Conservation (phyloP, 805 yeast genomes). For the Schwanniomyces occidentalis region DNA sequence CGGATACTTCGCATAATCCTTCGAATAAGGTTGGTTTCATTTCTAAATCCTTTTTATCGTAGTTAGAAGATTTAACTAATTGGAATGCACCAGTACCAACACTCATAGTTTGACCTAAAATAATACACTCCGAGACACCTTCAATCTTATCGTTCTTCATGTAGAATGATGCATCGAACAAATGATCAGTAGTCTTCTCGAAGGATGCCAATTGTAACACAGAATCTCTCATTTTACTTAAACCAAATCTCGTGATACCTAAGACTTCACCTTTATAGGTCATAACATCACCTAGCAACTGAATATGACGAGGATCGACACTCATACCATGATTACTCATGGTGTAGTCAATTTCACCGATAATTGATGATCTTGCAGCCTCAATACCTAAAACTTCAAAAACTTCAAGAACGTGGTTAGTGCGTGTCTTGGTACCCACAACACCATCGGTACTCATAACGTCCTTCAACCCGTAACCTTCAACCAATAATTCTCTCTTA, state of each 20-base stretch:
- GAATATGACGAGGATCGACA: slow-evolving; percentile 99
- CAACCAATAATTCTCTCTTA: slow-evolving; percentile 88
- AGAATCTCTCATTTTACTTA: slow-evolving; percentile 97
- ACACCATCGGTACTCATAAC: slow-evolving; percentile 99
- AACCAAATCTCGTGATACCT: slow-evolving; percentile 97
- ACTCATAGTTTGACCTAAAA: slow-evolving; percentile 95
- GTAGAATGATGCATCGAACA: slow-evolving; percentile 96
- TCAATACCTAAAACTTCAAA: slow-evolving; percentile 91
- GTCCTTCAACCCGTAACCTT: slow-evolving; percentile 94
- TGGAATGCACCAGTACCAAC: slow-evolving; percentile 98
- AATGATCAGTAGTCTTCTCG: slow-evolving; percentile 97
- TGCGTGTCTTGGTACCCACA: slow-evolving; percentile 78
- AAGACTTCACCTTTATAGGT: slow-evolving; percentile 97
- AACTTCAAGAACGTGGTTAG: slow-evolving; percentile 92
- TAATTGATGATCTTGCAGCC: slow-evolving; percentile 93
- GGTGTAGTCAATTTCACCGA: slow-evolving; percentile 92
- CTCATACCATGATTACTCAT: slow-evolving; percentile 99
- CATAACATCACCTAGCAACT: slow-evolving; percentile 96
- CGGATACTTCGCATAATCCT: slow-evolving; percentile 29
- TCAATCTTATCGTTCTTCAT: slow-evolving; percentile 95
- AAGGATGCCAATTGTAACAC: slow-evolving; percentile 95
- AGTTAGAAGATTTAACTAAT: slow-evolving; percentile 61
- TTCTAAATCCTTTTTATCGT: slow-evolving; percentile 42
- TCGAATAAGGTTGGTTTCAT: slow-evolving; percentile 50
- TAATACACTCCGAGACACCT: slow-evolving; percentile 97